Conservation (phyloP, 768 basidiomycete species). For the Leucocoprinus birnbaumii region DNA sequence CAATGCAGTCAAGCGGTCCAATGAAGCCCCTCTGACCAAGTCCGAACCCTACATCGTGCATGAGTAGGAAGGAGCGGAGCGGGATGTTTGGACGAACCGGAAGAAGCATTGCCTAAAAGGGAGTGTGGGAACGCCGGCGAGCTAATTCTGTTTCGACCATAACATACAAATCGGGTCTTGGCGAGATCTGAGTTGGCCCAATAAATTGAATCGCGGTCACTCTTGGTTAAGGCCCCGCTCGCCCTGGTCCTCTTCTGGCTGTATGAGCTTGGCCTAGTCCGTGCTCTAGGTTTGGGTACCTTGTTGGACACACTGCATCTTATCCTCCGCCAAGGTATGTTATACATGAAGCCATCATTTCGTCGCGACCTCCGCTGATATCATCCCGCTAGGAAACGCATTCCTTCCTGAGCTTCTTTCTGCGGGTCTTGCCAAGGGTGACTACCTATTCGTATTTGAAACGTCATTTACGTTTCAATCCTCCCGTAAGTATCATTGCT, state of each 20-base stretch:
- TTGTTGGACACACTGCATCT: background rate
- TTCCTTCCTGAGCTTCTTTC: background rate
- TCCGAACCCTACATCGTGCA: too few relatives aligned
- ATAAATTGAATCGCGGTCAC: conserved; percentile 2
- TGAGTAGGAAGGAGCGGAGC: too few relatives aligned
- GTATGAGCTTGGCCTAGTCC: background rate
- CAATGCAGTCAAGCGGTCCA: too few relatives aligned
- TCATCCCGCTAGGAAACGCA: conserved; percentile 6
- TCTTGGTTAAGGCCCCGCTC: background rate
- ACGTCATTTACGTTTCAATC: background rate
- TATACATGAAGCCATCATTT: background rate
- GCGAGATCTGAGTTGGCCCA: conserved; percentile 10
- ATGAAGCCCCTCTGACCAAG: too few relatives aligned
- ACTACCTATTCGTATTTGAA: background rate
- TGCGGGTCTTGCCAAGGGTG: background rate
- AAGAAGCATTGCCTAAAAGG: background rate
- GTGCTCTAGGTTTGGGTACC: background rate
- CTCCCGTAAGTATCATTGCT: background rate
- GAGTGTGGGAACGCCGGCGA: background rate
- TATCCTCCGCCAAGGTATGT: background rate
- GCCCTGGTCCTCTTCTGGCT: conserved; percentile 6
- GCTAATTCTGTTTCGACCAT: conserved; percentile 11
- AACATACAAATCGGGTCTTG: conserved; percentile 7
- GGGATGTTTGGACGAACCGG: too few relatives aligned
- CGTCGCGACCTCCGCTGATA: conserved; percentile 5